Percentiles rank a stretch among this genome's conserved stretches.
phyloP scores from a whole-genome alignment of 345 rosid species.

The Ceriops zippeliana region DNA sequence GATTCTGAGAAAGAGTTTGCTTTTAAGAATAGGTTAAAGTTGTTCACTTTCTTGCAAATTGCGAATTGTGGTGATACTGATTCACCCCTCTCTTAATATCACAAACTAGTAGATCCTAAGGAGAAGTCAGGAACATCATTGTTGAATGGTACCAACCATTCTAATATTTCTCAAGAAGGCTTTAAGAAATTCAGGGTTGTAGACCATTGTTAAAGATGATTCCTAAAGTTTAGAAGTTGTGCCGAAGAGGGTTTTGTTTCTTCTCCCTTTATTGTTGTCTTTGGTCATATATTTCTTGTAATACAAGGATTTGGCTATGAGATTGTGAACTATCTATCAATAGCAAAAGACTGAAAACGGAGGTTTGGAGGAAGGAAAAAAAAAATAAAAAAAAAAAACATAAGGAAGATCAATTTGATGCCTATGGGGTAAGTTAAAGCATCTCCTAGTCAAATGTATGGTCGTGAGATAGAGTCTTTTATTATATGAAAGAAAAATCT shows the following conservation, averaged over 20 bases:
- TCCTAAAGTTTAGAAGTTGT: slow-evolving; percentile 13
- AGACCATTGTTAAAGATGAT: slow-evolving; percentile 49
- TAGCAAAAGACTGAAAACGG: not conserved
- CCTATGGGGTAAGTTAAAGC: not conserved
- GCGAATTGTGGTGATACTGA: no score
- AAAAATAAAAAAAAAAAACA: not conserved
- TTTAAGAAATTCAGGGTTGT: slow-evolving; percentile 32
- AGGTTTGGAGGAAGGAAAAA: not conserved
- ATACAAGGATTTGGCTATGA: slow-evolving; percentile 15
- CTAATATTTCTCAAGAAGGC: slow-evolving; percentile 26
- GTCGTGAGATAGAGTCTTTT: not conserved
- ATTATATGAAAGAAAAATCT: not conserved
- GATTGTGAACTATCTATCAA: not conserved
- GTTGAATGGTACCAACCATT: slow-evolving; percentile 40
- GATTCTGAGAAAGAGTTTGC: no score
- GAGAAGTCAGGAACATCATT: no score
- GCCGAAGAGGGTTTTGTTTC: slow-evolving; percentile 28
- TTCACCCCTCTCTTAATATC: no score
- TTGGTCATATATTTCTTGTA: slow-evolving; percentile 34
- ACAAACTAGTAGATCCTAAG: no score
- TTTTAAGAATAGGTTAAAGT: no score
- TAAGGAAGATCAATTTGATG: not conserved
- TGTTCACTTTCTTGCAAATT: no score
- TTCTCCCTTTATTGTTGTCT: slow-evolving; percentile 41
- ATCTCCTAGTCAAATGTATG: not conserved